Base-by-base conservation (phyloP, 306 rosid species). In the Fagus crenata region DNA sequence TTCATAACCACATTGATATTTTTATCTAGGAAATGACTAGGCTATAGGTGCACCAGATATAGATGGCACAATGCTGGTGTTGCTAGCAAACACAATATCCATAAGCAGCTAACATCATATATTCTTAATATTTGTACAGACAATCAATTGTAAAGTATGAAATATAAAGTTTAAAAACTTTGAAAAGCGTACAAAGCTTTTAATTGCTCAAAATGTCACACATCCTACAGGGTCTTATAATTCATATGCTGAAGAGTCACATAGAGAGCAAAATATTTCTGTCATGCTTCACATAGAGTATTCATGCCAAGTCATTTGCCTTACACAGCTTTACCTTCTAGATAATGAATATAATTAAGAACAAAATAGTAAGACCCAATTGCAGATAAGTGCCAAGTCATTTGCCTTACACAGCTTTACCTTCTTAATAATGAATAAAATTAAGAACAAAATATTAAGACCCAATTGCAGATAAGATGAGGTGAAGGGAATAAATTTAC, bases 1-100 rank as follows among this genome's bases (percentile, higher is more conserved):
- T 49, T 33, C 31, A 69, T 76, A 12, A 51, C 43, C 28, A 46
- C 31, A 73, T 61, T 53, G 31, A 67, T 69, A 53, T 4, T 71
- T 51, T 54, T 79, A 18, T 49, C 40, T 1, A 31, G 70, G 36
- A 13, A 65, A 15, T 37, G 32, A 31, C 7, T 17, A 37, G 46
- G 28, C 46, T 2, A 39, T 7, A 65, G 49, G 39, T 4, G 40
- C 41, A 32, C 37, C 41, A 31, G 3, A 60, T 60, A 58, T 1
- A 60, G 18, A 60, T 14, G 71, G 12, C 18, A 63, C 69, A 37
- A 14, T 6, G 9, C 22, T 3, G 15, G 17, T 13, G 36, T 65
- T 37, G 32, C 46, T 39, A 43, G 71, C 13, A 17, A 65, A 35
- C 69, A 35, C 3, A 63, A 6, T 35, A 63, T 63, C 7, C 69